Conservation (phyloP, 352 stramenopile species). For the Thraustochytrium sp. region DNA sequence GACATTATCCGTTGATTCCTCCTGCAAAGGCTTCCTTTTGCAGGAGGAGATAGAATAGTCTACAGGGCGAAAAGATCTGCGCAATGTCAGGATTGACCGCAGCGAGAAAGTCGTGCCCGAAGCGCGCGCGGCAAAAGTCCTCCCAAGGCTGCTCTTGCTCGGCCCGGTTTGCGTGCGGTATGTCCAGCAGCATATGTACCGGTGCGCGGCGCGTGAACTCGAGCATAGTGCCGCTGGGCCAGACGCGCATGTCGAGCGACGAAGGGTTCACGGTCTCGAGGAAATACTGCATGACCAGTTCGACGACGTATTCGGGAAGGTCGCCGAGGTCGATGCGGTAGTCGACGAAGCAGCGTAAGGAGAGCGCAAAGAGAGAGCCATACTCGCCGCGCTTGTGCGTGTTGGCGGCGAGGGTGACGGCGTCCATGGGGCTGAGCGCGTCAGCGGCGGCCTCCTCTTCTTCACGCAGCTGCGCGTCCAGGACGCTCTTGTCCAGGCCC, state of each 20-base stretch:
- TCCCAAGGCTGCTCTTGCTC: not conserved
- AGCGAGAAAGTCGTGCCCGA: not conserved
- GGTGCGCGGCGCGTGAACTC: not conserved
- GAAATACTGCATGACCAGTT: not conserved
- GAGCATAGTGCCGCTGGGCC: not conserved
- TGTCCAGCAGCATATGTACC: not conserved
- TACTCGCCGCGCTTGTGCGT: not conserved
- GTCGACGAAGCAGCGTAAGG: not conserved
- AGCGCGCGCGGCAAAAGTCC: not conserved
- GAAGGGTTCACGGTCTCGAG: not conserved
- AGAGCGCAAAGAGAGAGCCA: not conserved
- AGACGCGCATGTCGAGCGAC: not conserved
- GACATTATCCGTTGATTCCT: not conserved
- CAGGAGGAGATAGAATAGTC: slow-evolving; percentile 27
- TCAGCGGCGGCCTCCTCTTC: not conserved
- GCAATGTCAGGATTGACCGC: not conserved
- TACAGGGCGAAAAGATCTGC: slow-evolving; percentile 9
- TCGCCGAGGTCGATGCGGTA: not conserved
- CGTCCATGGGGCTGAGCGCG: too few species aligned
- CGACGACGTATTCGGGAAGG: not conserved
- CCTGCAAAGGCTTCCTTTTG: not conserved
- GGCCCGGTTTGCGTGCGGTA: slow-evolving; percentile 10
- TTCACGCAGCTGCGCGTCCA: not conserved
- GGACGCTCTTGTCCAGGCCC: not conserved
- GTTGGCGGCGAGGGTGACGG: not conserved